Evolutionary conservation across 2,329 filamentous ascomycete species (phyloP).

Genomic region (Colletotrichum sp.): DNA sequence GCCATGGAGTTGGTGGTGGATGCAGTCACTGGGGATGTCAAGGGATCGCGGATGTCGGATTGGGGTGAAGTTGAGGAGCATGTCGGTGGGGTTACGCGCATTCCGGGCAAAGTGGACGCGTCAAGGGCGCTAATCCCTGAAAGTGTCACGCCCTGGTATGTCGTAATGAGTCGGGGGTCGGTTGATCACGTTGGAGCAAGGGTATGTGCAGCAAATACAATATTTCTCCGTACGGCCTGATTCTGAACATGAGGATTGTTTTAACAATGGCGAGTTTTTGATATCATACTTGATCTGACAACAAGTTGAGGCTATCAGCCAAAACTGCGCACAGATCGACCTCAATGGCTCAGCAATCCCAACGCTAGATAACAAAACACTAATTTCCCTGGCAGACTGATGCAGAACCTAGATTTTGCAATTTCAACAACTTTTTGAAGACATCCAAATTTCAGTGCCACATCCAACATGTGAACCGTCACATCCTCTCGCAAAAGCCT

Average conservation of each 20-base stretch:
- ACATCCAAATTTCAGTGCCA: fast-evolving
- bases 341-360: neutral
- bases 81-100: neutral
- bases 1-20: neutral
- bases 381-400: neutral
- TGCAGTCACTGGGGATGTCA: neutral
- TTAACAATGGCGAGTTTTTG: neutral
- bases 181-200: neutral
- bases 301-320: neutral
- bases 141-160: neutral
- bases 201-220: neutral
- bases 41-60: neutral
- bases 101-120: neutral
- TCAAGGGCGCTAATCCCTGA: neutral
- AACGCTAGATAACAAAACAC: neutral
- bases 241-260: neutral
- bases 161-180: neutral
- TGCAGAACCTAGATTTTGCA: neutral
- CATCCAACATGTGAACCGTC: neutral
- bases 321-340: neutral
- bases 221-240: neutral
- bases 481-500: neutral
- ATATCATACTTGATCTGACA: neutral
- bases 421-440: neutral
- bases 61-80: neutral